Evolutionary conservation across 768 basidiomycete genomes (phyloP).

Genomic region (Boletus huronensis): DNA sequence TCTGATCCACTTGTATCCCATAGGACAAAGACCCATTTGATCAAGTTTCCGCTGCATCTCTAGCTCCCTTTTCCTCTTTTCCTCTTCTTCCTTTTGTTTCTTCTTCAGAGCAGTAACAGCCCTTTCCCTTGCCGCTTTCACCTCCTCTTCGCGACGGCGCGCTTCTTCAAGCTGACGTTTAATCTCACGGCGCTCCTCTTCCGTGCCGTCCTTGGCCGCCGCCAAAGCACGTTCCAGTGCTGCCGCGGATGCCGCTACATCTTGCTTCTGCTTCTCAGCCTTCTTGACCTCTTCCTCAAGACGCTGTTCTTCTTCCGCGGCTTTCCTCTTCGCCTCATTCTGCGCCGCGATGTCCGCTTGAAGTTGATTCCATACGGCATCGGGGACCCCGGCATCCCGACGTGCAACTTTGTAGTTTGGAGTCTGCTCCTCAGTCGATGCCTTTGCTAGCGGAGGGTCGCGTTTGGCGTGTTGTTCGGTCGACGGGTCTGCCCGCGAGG

Average conservation of each 20-base stretch:
- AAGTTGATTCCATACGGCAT: conserved; percentile 51
- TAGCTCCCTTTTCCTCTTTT: conserved; percentile 19
- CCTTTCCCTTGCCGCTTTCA: conserved; percentile 24
- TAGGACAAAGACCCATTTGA: conserved; percentile 47
- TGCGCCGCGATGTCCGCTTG: conserved; percentile 35
- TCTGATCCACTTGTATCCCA: conserved; percentile 45
- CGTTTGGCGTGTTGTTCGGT: neutral
- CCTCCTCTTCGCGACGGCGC: conserved; percentile 27
- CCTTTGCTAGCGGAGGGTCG: neutral
- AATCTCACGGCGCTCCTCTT: conserved; percentile 21
- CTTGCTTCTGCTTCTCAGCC: conserved; percentile 8
- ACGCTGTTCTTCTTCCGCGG: conserved; percentile 17
- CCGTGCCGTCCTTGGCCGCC: conserved; percentile 17
- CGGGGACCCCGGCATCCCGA: conserved; percentile 53
- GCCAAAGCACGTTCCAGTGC: conserved; percentile 17
- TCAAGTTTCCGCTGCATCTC: conserved; percentile 43
- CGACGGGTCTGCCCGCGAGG: neutral
- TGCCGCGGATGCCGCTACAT: conserved; percentile 10
- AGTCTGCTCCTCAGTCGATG: neutral
- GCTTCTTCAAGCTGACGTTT: conserved; percentile 30
- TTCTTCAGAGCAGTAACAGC: conserved; percentile 28
- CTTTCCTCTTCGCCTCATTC: conserved; percentile 17
- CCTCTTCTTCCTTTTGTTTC: conserved; percentile 39
- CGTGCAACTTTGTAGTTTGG: conserved; percentile 5
- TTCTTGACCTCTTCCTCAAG: conserved; percentile 19